These are phyloP conservation scores for Kurtzmaniella quercitrusa DNA, from an alignment of 1,139 yeast species.

Conservation along the genomic window DNA sequence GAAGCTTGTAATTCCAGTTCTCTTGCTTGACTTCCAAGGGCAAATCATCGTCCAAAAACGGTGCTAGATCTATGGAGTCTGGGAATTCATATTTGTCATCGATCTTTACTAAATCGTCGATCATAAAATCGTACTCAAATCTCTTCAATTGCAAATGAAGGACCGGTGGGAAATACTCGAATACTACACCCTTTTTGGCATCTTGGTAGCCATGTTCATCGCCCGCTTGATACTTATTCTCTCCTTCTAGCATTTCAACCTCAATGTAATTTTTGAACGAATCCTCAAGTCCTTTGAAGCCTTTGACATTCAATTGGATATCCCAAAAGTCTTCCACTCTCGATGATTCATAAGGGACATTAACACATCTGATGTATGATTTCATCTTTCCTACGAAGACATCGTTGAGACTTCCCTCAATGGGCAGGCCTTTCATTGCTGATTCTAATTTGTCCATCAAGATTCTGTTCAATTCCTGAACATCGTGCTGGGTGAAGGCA, in stretches of 20 bases:
- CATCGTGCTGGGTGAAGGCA: constrained; percentile 97
- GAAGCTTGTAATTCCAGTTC: constrained; percentile 76
- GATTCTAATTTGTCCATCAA: constrained; percentile 91
- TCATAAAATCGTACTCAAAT: constrained; percentile 90
- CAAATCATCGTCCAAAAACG: constrained; percentile 67
- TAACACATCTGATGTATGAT: constrained; percentile 85
- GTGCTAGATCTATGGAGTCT: constrained; percentile 71
- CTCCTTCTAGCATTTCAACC: constrained; percentile 87
- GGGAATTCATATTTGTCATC: constrained; percentile 94
- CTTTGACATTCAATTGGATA: constrained; percentile 89
- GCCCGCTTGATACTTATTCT: constrained; percentile 92
- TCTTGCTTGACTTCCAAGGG: constrained; percentile 40
- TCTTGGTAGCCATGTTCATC: constrained; percentile 85
- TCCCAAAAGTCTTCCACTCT: constrained; percentile 97
- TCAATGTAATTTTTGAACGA: constrained; percentile 86
- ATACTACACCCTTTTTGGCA: constrained; percentile 94
- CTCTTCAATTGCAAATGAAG: constrained; percentile 89
- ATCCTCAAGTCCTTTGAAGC: constrained; percentile 64
- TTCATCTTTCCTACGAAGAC: constrained; percentile 97
- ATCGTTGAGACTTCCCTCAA: constrained; percentile 75
- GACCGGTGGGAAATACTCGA: constrained; percentile 87
- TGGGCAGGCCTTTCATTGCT: constrained; percentile 86
- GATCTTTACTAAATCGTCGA: constrained; percentile 84
- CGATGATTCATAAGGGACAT: constrained; percentile 93
- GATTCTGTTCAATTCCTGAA: constrained; percentile 92